Base-by-base conservation (phyloP, 2,329 filamentous ascomycete species). In the Stenocarpella maydis region DNA sequence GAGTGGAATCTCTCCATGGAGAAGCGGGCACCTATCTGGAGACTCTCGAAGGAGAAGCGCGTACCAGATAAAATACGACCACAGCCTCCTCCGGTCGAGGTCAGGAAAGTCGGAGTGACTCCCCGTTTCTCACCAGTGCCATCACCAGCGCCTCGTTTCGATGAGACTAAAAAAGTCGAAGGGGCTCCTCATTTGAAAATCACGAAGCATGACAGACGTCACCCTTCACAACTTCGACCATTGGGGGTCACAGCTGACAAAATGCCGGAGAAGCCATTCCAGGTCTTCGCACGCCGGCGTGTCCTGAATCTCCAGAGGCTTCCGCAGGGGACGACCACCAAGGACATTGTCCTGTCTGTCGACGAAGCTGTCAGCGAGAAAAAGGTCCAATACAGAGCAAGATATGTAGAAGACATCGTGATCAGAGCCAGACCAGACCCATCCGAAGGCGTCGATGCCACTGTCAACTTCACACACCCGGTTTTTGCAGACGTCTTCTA, bases 291-390 rank as follows among this genome's bases (percentile, higher is more conserved):
- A 17, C 53, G 21, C 7, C 41, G n/a, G 8, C 41, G 43, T 6
- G 26, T n/a, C 28, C 15, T 67, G 41, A 39, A 28, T 21, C 52
- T 67, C 24, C 41, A 14, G 21, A 6, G n/a, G 12, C 52, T 67
- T 21, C 52, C 52, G 17, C 15, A 7, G 14, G 65, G 19, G 31
- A 50, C 53, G 21, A 39, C 41, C 7, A 17, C 14, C 41, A 28
- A 15, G 31, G 65, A 67, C 15, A 67, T 67, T 31, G 17, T 67
- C 31, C 19, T 39, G 41, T 34, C 65, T 3, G 34, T 67, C 10
- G 52, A 31, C 6, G 1, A 50, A 12, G 28, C 52, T 39, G 52
- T 9, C 10, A 12, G 19, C 41, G 10, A 26, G 28, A 6, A 15
- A 21, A 9, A 21, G 15, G 12, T 24, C 31, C 49, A 10, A 14